Conservation (phyloP, 225 moss, liverwort and hornwort genomes). For the Bryoerythrophyllum caledonicum region DNA sequence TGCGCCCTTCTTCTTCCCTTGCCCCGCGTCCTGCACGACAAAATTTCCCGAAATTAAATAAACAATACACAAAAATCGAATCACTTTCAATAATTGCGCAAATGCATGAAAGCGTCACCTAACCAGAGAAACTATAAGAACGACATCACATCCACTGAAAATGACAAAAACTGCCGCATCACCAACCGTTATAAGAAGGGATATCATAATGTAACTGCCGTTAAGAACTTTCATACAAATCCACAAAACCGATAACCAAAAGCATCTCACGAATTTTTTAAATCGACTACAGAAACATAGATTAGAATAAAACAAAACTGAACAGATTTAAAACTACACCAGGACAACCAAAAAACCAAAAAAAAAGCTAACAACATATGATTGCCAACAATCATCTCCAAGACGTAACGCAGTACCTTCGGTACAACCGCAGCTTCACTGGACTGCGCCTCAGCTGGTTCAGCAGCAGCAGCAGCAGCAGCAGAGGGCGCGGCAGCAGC, state of each 20-base stretch:
- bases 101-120: neutral
- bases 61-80: slow-evolving; percentile 13
- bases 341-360: neutral
- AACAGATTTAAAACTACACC: neutral
- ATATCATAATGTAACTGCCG: neutral
- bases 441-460: slow-evolving; percentile 25
- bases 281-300: neutral
- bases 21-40: slow-evolving; percentile 49
- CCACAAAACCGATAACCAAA: neutral
- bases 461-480: slow-evolving; percentile 29
- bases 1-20: slow-evolving; percentile 59
- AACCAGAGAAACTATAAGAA: slow-evolving; percentile 1
- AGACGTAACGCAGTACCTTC: slow-evolving; percentile 37
- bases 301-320: neutral
- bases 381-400: neutral
- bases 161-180: neutral
- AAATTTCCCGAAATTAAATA: slow-evolving; percentile 40
- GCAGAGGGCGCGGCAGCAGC: slow-evolving; percentile 22
- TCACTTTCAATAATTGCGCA: neutral
- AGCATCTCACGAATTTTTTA: neutral
- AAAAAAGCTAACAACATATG: neutral
- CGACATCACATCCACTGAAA: neutral
- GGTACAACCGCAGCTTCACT: slow-evolving; percentile 11
- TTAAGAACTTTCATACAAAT: neutral
- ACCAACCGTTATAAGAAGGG: neutral